These are phyloP conservation scores for Lasiodiplodia sp. DNA, from an alignment of 2,329 filamentous ascomycete species.

Conservation along the genomic window DNA sequence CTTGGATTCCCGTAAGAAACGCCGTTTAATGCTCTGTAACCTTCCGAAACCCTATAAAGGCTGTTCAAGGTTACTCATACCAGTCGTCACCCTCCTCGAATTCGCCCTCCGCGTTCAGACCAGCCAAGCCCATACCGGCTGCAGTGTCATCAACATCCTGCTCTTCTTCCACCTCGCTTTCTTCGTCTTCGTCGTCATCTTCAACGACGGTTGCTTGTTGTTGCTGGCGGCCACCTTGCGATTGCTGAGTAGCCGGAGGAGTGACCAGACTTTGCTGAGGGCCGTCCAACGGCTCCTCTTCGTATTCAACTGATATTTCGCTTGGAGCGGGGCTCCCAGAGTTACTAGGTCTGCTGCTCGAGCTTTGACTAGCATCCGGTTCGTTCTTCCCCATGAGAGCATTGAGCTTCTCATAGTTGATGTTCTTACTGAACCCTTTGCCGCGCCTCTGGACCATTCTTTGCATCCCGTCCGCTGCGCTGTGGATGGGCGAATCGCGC, in stretches of 20 bases:
- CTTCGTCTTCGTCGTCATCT: slow-evolving; percentile 25
- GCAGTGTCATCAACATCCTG: slow-evolving; percentile 15
- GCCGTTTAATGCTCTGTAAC: background rate
- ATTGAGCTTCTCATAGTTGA: slow-evolving; percentile 57
- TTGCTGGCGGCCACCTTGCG: background rate
- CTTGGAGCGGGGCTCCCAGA: slow-evolving; percentile 20
- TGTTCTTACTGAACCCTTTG: slow-evolving; percentile 50
- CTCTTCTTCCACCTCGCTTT: slow-evolving; percentile 18
- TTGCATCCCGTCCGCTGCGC: slow-evolving; percentile 53
- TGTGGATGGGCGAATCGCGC: slow-evolving; percentile 48
- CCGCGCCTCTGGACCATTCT: slow-evolving; percentile 56
- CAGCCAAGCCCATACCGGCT: background rate
- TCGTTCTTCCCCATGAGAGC: slow-evolving; percentile 31
- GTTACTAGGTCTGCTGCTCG: slow-evolving; percentile 26
- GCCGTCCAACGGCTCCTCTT: slow-evolving; percentile 17
- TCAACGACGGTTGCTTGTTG: slow-evolving; percentile 7
- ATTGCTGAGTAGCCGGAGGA: slow-evolving; percentile 19
- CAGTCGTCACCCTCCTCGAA: slow-evolving; percentile 1
- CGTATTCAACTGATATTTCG: slow-evolving; percentile 13
- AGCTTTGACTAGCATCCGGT: slow-evolving; percentile 9
- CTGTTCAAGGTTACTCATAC: background rate
- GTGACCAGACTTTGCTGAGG: background rate
- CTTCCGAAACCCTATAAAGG: background rate
- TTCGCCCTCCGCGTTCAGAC: slow-evolving; percentile 13
- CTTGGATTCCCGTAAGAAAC: background rate